A percentile compares a stretch with the other conserved stretches of the same genome.
Evolutionary conservation across 495 filamentous ascomycete species (phyloP).

Genomic region (Penicillium manginii): DNA sequence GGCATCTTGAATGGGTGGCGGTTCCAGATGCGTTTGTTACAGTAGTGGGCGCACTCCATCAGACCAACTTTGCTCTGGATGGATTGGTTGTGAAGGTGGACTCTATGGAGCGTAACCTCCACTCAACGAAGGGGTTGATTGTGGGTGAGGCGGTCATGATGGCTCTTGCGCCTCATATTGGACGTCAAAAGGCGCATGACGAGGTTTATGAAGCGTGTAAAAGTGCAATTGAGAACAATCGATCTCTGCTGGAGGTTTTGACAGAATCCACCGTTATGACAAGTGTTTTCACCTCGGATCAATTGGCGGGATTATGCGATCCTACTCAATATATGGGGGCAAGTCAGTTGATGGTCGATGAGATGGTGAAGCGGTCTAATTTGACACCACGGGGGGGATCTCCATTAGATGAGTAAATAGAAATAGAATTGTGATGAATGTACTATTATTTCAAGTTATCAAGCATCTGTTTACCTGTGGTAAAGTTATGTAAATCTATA

Average conservation of each 20-base stretch:
- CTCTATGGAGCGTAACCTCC: conserved; percentile 46
- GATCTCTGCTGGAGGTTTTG: conserved; percentile 39
- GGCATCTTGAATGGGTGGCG: conserved; percentile 54
- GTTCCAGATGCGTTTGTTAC: conserved; percentile 50
- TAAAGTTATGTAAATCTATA: no score
- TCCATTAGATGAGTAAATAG: background rate
- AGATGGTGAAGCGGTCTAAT: conserved; percentile 16
- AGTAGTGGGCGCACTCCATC: conserved; percentile 44
- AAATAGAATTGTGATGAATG: background rate
- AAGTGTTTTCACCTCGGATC: conserved; percentile 27
- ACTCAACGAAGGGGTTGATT: conserved; percentile 47
- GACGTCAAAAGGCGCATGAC: conserved; percentile 50
- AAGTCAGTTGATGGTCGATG: conserved; percentile 47
- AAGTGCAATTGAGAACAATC: conserved; percentile 42
- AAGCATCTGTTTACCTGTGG: no score
- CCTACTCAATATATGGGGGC: conserved; percentile 48
- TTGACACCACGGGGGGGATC: background rate
- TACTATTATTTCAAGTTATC: background rate
- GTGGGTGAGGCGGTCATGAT: conserved; percentile 58
- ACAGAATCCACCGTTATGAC: conserved; percentile 25
- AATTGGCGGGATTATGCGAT: conserved; percentile 42
- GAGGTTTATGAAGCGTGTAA: conserved; percentile 52
- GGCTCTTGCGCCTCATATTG: conserved; percentile 46
- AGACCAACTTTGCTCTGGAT: conserved; percentile 44
- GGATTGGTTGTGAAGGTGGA: conserved; percentile 47